Evolutionary conservation across 2,329 filamentous ascomycete species (phyloP).

Genomic region (Pseudocercospora musae): DNA sequence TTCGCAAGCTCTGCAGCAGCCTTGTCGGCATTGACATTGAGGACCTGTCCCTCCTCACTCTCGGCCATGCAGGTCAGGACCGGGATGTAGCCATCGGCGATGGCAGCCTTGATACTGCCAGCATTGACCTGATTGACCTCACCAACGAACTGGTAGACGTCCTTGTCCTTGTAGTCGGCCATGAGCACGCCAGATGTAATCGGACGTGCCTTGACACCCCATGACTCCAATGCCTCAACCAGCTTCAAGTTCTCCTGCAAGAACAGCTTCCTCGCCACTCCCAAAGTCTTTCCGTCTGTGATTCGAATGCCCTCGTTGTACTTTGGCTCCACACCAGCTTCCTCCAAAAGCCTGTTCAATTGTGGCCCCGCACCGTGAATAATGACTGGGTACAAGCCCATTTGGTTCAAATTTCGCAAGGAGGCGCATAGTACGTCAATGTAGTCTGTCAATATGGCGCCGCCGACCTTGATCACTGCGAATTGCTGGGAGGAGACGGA

Average conservation of each 20-base stretch:
- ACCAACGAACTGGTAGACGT: slow-evolving; percentile 92
- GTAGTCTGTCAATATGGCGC: slow-evolving; percentile 91
- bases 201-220: slow-evolving; percentile 83
- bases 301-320: slow-evolving; percentile 96
- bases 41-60: slow-evolving; percentile 81
- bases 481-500: slow-evolving; percentile 96
- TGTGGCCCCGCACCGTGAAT: slow-evolving; percentile 94
- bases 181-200: slow-evolving; percentile 87
- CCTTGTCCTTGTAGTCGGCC: slow-evolving; percentile 92
- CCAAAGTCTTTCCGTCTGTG: slow-evolving; percentile 91
- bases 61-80: slow-evolving; percentile 97
- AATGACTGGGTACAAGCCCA: slow-evolving; percentile 90
- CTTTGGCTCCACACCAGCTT: slow-evolving; percentile 87
- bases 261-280: slow-evolving; percentile 87
- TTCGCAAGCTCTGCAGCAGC: slow-evolving; percentile 90
- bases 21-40: slow-evolving; percentile 98
- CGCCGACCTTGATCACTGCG: slow-evolving; percentile 96
- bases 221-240: slow-evolving; percentile 81
- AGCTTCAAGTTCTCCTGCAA: slow-evolving; percentile 93
- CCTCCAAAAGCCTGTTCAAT: slow-evolving; percentile 85
- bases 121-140: slow-evolving; percentile 94
- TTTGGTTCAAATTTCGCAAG: slow-evolving; percentile 87
- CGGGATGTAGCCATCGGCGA: slow-evolving; percentile 85
- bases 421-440: slow-evolving; percentile 86
- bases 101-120: slow-evolving; percentile 82